Percentiles rank a stretch among this genome's conserved stretches.
Evolutionary conservation across 2,329 filamentous ascomycete species (phyloP).

Genomic region (Ascochyta clinopodiicola): DNA sequence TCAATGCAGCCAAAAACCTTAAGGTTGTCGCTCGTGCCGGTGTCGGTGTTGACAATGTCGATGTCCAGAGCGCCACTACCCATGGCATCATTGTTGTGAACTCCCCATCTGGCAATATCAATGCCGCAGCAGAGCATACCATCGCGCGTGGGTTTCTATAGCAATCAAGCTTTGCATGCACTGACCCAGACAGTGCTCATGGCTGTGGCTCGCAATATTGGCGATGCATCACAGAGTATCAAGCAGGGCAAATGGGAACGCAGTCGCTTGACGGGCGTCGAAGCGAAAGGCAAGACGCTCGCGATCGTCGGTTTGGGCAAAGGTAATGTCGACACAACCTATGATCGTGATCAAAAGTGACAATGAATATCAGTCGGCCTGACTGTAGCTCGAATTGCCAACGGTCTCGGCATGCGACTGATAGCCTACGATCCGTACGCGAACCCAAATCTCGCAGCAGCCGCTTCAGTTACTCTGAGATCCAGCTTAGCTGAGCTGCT

Average conservation of each 20-base stretch:
- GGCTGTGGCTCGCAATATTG: conserved; percentile 75
- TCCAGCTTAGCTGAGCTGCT: conserved; percentile 66
- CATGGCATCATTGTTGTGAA: conserved; percentile 82
- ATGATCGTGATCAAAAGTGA: conserved; percentile 18
- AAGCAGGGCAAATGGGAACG: conserved; percentile 79
- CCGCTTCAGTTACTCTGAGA: conserved; percentile 71
- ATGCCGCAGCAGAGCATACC: conserved; percentile 80
- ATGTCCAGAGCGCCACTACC: conserved; percentile 74
- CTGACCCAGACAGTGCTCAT: conserved; percentile 63
- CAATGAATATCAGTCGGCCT: conserved; percentile 65
- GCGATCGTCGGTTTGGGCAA: conserved; percentile 83
- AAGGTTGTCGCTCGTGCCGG: conserved; percentile 82
- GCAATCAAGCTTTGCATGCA: background rate
- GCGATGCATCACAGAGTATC: conserved; percentile 71
- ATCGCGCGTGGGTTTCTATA: conserved; percentile 56
- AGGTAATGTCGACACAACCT: conserved; percentile 51
- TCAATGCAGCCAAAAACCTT: conserved; percentile 70
- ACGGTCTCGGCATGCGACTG: conserved; percentile 78
- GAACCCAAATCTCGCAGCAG: conserved; percentile 71
- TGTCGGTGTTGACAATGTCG: conserved; percentile 81
- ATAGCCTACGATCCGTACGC: conserved; percentile 80
- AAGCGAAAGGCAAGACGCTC: conserved; percentile 78
- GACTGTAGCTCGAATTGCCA: conserved; percentile 79
- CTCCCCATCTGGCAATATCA: conserved; percentile 79
- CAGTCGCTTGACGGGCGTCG: conserved; percentile 75